Conservation (phyloP, 345 rosid genomes). For the Gossypioides kirkii region DNA sequence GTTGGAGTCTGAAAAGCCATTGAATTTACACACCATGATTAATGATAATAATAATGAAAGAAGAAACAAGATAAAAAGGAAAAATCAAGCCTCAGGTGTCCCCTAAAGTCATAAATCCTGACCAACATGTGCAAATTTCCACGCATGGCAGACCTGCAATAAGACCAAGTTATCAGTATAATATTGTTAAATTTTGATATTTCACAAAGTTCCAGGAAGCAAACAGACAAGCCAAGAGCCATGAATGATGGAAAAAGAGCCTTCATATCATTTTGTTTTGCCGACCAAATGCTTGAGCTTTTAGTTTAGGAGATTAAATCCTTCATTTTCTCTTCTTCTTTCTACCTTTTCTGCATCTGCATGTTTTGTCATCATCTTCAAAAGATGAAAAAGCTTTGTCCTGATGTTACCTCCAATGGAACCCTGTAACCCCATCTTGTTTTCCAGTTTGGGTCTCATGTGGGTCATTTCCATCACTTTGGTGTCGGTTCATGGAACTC, state of each 20-base stretch:
- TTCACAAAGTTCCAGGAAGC: slow-evolving; percentile 16
- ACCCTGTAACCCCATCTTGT: slow-evolving; percentile 3
- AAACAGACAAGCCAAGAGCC: neutral
- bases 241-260: neutral
- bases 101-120: neutral
- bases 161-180: neutral
- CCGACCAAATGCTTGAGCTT: slow-evolving; percentile 27
- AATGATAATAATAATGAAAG: neutral
- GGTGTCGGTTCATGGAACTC: neutral
- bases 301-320: slow-evolving; percentile 7
- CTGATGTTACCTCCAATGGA: neutral
- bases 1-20: no score
- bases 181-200: neutral
- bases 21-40: neutral
- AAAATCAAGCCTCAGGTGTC: neutral
- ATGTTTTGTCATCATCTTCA: slow-evolving; percentile 11
- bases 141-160: slow-evolving; percentile 19
- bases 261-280: slow-evolving; percentile 17
- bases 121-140: neutral
- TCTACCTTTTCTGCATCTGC: slow-evolving; percentile 7
- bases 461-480: slow-evolving; percentile 21
- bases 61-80: neutral
- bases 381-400: neutral
- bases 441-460: slow-evolving; percentile 18
- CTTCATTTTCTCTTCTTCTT: neutral